phyloP scores from a whole-genome alignment of 2,329 filamentous ascomycete genomes.

The Pseudogymnoascus sp. region DNA sequence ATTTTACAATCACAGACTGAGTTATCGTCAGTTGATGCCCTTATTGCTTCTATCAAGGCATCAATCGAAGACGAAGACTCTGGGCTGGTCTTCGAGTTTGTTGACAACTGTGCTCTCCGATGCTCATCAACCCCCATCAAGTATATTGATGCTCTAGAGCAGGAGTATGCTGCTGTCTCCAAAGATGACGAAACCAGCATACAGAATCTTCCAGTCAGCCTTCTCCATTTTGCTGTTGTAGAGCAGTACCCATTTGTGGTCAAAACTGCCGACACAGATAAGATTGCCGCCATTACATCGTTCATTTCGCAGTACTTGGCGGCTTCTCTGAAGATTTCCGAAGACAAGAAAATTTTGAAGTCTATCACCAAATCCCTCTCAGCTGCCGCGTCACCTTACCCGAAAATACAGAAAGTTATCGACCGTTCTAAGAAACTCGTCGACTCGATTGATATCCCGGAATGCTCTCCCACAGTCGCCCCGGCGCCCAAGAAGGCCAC shows the following conservation, averaged over 20 bases:
- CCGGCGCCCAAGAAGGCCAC: neutral
- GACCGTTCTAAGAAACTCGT: constrained; percentile 21
- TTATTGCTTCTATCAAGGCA: constrained; percentile 34
- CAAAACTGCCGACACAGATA: constrained; percentile 39
- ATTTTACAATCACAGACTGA: constrained; percentile 46
- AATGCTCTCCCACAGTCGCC: neutral
- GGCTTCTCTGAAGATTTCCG: constrained; percentile 43
- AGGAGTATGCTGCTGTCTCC: constrained; percentile 35
- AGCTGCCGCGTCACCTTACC: constrained; percentile 30
- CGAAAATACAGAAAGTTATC: constrained; percentile 27
- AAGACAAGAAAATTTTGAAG: constrained; percentile 40
- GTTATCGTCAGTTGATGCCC: constrained; percentile 39
- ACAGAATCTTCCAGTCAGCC: constrained; percentile 42
- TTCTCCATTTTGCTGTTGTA: constrained; percentile 59
- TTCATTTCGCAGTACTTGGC: constrained; percentile 54
- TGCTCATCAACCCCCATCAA: constrained; percentile 72
- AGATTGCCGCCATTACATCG: constrained; percentile 41
- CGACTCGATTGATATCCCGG: constrained; percentile 20
- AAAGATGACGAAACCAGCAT: constrained; percentile 21
- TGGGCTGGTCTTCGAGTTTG: constrained; percentile 53
- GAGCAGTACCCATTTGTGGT: constrained; percentile 72
- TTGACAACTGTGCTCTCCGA: constrained; percentile 76
- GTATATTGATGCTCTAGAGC: constrained; percentile 65
- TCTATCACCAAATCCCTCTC: constrained; percentile 37
- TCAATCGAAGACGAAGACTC: constrained; percentile 28